These are phyloP conservation scores for Circinella umbellata DNA, from an alignment of 371 early-diverging fungal genomes.

Conservation along the genomic window DNA sequence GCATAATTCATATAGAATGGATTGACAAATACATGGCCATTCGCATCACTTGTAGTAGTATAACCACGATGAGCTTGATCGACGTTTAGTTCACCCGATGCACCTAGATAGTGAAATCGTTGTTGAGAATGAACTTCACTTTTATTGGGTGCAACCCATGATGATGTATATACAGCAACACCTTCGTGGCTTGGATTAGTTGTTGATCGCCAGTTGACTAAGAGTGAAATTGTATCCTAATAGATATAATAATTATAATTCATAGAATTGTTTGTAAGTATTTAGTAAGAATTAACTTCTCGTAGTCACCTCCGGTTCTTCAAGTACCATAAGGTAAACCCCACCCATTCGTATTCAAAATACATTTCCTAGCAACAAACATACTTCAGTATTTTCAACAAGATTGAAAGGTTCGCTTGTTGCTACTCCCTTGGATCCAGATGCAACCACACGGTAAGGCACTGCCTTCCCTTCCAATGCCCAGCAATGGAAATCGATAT, in stretches of 20 bases:
- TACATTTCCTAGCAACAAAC: background rate
- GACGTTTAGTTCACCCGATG: constrained; percentile 49
- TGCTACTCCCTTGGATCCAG: constrained; percentile 49
- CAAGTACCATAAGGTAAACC: no score
- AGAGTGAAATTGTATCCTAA: constrained; percentile 55
- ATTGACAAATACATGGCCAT: constrained; percentile 41
- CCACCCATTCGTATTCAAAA: no score
- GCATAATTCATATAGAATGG: constrained; percentile 57
- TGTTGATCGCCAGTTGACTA: constrained; percentile 45
- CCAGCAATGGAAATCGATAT: constrained; percentile 59
- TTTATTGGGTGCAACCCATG: constrained; percentile 55
- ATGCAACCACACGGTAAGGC: constrained; percentile 47
- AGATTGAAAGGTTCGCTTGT: constrained; percentile 35
- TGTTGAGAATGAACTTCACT: constrained; percentile 60
- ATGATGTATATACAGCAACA: constrained; percentile 55
- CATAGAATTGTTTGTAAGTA: no score
- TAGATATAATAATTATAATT: background rate
- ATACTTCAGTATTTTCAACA: constrained; percentile 38
- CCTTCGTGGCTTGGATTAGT: constrained; percentile 30
- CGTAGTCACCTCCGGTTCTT: no score
- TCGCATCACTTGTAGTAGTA: constrained; percentile 38
- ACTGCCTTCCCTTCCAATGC: constrained; percentile 34
- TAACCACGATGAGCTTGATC: constrained; percentile 63
- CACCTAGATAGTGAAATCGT: constrained; percentile 54
- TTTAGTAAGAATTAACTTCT: no score